Evolutionary conservation across 768 basidiomycete species (phyloP).

Genomic region (Suillus bovinus): DNA sequence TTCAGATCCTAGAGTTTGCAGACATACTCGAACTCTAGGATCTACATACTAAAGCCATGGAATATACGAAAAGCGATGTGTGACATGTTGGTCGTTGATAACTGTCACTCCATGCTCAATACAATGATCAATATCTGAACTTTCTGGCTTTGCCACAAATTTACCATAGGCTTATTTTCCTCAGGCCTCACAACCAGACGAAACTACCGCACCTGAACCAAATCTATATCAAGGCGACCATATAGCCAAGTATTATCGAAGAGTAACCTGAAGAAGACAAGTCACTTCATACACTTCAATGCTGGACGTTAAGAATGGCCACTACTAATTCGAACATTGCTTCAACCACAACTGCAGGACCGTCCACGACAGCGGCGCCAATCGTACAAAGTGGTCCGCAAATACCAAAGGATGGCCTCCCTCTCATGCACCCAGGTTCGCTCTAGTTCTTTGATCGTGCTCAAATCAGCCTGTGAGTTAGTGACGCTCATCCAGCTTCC

Average conservation of each 20-base stretch:
- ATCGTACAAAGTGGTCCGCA: neutral
- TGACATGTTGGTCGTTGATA: neutral
- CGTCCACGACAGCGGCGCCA: slow-evolving; percentile 9
- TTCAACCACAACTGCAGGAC: neutral
- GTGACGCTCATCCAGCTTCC: neutral
- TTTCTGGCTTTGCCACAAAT: no score
- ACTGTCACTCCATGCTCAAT: no score
- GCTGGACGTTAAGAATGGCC: slow-evolving; percentile 1
- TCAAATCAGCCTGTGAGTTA: slow-evolving; percentile 2
- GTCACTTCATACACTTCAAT: neutral
- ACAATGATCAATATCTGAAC: no score
- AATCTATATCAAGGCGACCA: no score
- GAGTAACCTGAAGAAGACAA: neutral
- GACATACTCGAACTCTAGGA: neutral
- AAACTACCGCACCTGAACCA: no score
- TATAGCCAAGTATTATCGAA: neutral
- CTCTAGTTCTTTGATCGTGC: neutral
- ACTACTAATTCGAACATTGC: neutral
- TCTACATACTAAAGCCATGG: no score
- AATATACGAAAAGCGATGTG: neutral
- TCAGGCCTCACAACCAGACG: no score
- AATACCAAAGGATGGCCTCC: slow-evolving; percentile 35
- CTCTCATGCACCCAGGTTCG: slow-evolving; percentile 41
- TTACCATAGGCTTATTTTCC: no score
- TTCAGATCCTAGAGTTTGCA: no score